Base-by-base conservation (phyloP, 768 basidiomycete genomes). In the Macrolepiota dolichaula region DNA sequence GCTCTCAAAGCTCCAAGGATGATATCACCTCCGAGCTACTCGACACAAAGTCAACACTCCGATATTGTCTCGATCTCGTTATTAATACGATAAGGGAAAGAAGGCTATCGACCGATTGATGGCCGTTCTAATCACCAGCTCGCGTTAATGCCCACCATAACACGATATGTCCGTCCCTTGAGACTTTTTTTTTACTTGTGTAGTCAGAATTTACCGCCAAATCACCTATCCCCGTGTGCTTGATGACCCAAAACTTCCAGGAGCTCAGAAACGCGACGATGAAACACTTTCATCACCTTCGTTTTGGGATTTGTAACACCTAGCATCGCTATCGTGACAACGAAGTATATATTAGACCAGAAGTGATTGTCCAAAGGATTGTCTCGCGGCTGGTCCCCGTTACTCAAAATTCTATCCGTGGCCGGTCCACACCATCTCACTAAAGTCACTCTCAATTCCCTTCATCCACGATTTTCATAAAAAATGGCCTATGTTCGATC, bases 401-500 rank as follows among this genome's bases (percentile, higher is more conserved):
- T 65, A 63, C 47, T 64, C 52, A 62, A 66, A 63, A 67, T 63
- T 62, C 46, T 49, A 59, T 17, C 52, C 57, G 53, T 19, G 32
- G 55, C 46, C 44, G 55, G 57, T 40, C 58, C 57, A 54, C 61
- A 61, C 58, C 61, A 56, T 54, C 57, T 67, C 61, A 57, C 32
- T 68, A 59, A 55, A 55, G 63, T 66, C 64, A 49, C 63, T 58
- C 52, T 62, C 36, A 32, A 47, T 42, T 51, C 50, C 61, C 63
- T 57, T 62, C 64, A 51, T 64, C 54, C 64, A 65, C 71, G 69
- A 68, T 64, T 70, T 71, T 69, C 68, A 3, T 10, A 12, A 65
- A 77, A 72, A 61, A 83, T 84, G 82, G 74, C 65, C 64, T 76
- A 80, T 73, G 76, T 82, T 66, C 81, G 78, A 62, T 79, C 81